A percentile compares a stretch with the other conserved stretches of the same genome.
These are phyloP conservation scores for Cladosporium sp. DNA, from an alignment of 2,329 filamentous ascomycete genomes.

Conservation along the genomic window DNA sequence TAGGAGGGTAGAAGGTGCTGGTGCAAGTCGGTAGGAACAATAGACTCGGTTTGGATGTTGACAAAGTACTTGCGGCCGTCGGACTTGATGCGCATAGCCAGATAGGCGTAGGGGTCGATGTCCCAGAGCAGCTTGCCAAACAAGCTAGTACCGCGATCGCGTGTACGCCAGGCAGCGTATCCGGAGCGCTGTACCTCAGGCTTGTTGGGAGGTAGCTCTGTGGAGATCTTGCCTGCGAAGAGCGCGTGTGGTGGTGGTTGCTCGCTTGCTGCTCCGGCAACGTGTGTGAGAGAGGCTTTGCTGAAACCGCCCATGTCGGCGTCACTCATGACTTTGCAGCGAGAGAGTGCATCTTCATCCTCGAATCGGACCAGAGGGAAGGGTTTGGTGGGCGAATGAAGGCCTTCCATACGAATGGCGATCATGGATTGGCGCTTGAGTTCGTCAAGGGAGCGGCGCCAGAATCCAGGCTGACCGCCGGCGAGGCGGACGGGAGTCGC, in stretches of 20 bases:
- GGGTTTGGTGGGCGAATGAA: slow-evolving; percentile 61
- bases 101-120: slow-evolving; percentile 81
- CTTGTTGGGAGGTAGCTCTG: slow-evolving; percentile 68
- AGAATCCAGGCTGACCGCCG: slow-evolving; percentile 44
- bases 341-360: slow-evolving; percentile 37
- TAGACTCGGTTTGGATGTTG: slow-evolving; percentile 90
- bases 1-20: slow-evolving; percentile 84
- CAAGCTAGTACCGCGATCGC: slow-evolving; percentile 70
- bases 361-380: slow-evolving; percentile 64
- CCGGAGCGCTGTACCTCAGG: slow-evolving; percentile 75
- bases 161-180: slow-evolving; percentile 86
- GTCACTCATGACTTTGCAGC: slow-evolving; percentile 78
- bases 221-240: slow-evolving; percentile 88
- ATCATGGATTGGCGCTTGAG: slow-evolving; percentile 53
- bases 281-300: slow-evolving; percentile 64
- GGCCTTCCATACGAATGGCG: slow-evolving; percentile 64
- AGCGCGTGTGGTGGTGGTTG: slow-evolving; percentile 60
- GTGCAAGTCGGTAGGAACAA: slow-evolving; percentile 92
- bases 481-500: slow-evolving; percentile 20
- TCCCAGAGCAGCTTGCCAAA: slow-evolving; percentile 87
- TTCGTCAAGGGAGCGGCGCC: slow-evolving; percentile 56
- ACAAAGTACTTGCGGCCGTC: slow-evolving; percentile 91
- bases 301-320: slow-evolving; percentile 81
- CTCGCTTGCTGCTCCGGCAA: slow-evolving; percentile 10
- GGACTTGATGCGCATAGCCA: slow-evolving; percentile 83